Evolutionary conservation across 106 monocot species (phyloP).

Genomic region (Xerophyta viscosa): DNA sequence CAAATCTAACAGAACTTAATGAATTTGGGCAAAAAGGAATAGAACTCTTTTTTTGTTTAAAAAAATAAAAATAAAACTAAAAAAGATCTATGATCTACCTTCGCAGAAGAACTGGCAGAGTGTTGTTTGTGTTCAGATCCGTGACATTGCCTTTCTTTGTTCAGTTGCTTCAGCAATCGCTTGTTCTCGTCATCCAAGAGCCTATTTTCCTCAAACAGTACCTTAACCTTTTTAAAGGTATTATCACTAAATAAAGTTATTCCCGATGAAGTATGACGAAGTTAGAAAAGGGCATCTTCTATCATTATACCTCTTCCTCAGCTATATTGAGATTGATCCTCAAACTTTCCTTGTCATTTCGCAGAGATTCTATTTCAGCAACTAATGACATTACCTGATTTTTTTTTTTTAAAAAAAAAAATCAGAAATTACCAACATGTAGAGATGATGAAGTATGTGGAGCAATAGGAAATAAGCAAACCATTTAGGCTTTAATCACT

Average conservation of each 20-base stretch:
- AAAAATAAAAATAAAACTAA: too few species aligned
- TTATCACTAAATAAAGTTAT: not conserved
- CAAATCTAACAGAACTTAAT: too few species aligned
- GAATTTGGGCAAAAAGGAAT: too few species aligned
- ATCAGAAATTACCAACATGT: not conserved
- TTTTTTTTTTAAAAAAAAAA: too few species aligned
- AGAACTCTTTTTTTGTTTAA: not conserved
- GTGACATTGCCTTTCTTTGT: slow-evolving; percentile 31
- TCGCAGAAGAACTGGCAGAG: slow-evolving; percentile 41
- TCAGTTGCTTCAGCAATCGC: slow-evolving; percentile 32
- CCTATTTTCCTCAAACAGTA: slow-evolving; percentile 65
- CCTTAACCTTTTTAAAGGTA: slow-evolving; percentile 54
- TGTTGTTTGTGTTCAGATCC: slow-evolving; percentile 41
- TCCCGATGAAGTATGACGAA: not conserved
- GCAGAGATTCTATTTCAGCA: slow-evolving; percentile 49
- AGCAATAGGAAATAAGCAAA: too few species aligned
- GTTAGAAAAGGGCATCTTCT: not conserved
- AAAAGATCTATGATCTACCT: slow-evolving; percentile 17
- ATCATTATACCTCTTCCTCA: slow-evolving; percentile 93
- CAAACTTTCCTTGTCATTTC: slow-evolving; percentile 62
- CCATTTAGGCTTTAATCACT: too few species aligned
- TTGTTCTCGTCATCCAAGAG: slow-evolving; percentile 74
- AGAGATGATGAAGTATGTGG: not conserved
- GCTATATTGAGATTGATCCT: slow-evolving; percentile 67
- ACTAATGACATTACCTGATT: slow-evolving; percentile 25